Evolutionary conservation across 495 filamentous ascomycete genomes (phyloP).

Genomic region (Cryomyces minteri): DNA sequence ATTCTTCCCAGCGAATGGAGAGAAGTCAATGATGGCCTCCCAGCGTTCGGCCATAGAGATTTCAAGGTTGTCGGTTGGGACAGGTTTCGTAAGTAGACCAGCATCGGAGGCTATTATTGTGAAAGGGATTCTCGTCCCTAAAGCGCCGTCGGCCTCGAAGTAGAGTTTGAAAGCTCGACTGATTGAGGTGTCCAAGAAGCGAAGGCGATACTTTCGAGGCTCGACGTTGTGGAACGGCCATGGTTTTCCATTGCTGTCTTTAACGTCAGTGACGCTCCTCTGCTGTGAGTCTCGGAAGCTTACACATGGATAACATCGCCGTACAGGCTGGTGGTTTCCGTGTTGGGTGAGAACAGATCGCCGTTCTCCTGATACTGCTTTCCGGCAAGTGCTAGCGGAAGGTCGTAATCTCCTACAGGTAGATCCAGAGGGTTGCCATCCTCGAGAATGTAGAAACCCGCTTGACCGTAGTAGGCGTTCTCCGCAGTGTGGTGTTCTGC

Average conservation of each 20-base stretch:
- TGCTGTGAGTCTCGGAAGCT: conserved; percentile 14
- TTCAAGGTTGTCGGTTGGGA: conserved; percentile 15
- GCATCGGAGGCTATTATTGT: conserved; percentile 33
- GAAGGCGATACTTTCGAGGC: conserved; percentile 35
- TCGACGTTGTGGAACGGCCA: conserved; percentile 34
- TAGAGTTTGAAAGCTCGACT: conserved; percentile 27
- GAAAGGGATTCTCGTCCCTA: conserved; percentile 20
- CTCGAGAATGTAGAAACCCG: conserved; percentile 25
- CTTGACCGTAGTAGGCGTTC: conserved; percentile 35
- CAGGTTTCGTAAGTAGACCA: conserved; percentile 22
- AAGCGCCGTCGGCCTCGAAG: conserved; percentile 15
- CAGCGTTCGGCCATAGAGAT: conserved; percentile 34
- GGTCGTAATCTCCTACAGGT: conserved; percentile 26
- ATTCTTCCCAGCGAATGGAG: conserved; percentile 24
- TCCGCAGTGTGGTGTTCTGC: conserved; percentile 23
- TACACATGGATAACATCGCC: conserved; percentile 34
- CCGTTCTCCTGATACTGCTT: conserved; percentile 30
- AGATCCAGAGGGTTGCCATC: conserved; percentile 22
- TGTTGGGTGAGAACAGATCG: conserved; percentile 18
- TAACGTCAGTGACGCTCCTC: conserved; percentile 25
- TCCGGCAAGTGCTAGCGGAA: conserved; percentile 27
- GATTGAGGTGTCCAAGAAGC: conserved; percentile 28
- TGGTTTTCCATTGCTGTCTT: conserved; percentile 16
- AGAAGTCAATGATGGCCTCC: conserved; percentile 33
- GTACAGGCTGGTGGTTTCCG: conserved; percentile 23